Conservation (phyloP, 352 stramenopile species). For the Halophytophthora batemanensis region DNA sequence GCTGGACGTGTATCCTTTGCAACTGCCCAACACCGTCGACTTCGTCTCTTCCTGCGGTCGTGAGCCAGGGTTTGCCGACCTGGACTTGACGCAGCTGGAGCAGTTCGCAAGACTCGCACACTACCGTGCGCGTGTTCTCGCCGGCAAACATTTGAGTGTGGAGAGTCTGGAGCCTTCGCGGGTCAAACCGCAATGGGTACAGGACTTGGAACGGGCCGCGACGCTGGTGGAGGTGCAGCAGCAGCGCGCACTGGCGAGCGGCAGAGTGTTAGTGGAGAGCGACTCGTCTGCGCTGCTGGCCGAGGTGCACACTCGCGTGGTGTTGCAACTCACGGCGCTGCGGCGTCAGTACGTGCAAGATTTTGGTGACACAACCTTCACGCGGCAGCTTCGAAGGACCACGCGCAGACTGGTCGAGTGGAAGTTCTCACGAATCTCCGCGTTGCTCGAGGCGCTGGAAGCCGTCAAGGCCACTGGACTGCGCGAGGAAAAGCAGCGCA, state of each 20-base stretch:
- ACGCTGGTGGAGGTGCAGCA: conserved; percentile 28
- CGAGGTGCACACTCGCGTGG: conserved; percentile 50
- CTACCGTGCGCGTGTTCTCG: conserved; percentile 54
- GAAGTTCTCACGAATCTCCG: conserved; percentile 32
- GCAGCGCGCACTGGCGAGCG: conserved; percentile 12
- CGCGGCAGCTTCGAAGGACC: conserved; percentile 23
- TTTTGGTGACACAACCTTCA: conserved; percentile 45
- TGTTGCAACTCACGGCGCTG: conserved; percentile 40
- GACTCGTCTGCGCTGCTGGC: conserved; percentile 35
- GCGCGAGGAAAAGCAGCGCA: conserved; percentile 54
- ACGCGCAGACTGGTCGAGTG: conserved; percentile 31
- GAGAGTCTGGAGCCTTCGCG: conserved; percentile 11
- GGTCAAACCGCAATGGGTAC: conserved; percentile 47
- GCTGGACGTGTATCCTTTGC: conserved; percentile 46
- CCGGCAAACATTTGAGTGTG: conserved; percentile 25
- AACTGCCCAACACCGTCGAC: conserved; percentile 12
- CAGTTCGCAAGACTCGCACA: conserved; percentile 55
- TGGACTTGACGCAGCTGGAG: conserved; percentile 44
- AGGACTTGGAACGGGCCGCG: conserved; percentile 30
- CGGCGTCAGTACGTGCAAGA: conserved; percentile 31
- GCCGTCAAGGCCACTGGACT: conserved; percentile 21
- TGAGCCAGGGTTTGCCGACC: conserved; percentile 32
- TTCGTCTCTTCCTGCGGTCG: conserved; percentile 23
- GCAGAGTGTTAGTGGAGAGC: conserved; percentile 14
- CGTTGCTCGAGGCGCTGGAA: conserved; percentile 26